Evolutionary conservation across 2,329 filamentous ascomycete species (phyloP).

Genomic region (Alternaria rosae): DNA sequence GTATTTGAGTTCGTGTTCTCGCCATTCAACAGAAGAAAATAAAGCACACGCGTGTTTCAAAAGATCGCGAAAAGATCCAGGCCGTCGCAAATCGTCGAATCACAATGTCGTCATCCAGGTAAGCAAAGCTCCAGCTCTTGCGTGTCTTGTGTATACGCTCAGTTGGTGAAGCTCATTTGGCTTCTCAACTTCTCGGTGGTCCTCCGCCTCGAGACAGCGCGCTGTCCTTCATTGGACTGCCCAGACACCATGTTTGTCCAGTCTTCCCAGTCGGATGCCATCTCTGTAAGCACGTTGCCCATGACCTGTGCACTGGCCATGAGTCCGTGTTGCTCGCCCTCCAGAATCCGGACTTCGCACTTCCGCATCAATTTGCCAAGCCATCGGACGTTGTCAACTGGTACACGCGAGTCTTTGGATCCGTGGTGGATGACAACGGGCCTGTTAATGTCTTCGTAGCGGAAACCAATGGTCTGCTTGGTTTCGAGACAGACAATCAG

Average conservation of each 20-base stretch:
- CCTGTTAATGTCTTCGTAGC: slow-evolving; percentile 93
- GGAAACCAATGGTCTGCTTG: slow-evolving; percentile 89
- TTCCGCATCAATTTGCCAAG: slow-evolving; percentile 90
- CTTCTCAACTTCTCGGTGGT: slow-evolving; percentile 26
- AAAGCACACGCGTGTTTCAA: background rate
- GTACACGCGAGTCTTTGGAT: slow-evolving; percentile 86
- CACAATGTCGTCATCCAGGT: background rate
- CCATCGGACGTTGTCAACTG: slow-evolving; percentile 95
- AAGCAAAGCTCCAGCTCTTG: background rate
- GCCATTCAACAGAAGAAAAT: background rate
- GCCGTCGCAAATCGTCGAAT: slow-evolving; percentile 1
- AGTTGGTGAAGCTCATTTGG: slow-evolving; percentile 17
- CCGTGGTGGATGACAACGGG: slow-evolving; percentile 95
- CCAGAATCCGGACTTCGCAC: slow-evolving; percentile 88
- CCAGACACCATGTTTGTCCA: slow-evolving; percentile 44
- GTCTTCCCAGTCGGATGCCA: slow-evolving; percentile 81
- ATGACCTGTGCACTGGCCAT: slow-evolving; percentile 96
- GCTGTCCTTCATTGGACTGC: slow-evolving; percentile 12
- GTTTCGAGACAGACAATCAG: slow-evolving; percentile 91
- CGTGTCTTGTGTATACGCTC: background rate
- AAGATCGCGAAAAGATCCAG: background rate
- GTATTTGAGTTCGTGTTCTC: background rate
- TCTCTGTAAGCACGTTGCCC: slow-evolving; percentile 93
- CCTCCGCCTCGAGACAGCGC: slow-evolving; percentile 21
- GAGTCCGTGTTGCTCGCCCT: slow-evolving; percentile 90